Evolutionary conservation across 495 filamentous ascomycete genomes (phyloP).

Genomic region (Aspergillus biplanus): DNA sequence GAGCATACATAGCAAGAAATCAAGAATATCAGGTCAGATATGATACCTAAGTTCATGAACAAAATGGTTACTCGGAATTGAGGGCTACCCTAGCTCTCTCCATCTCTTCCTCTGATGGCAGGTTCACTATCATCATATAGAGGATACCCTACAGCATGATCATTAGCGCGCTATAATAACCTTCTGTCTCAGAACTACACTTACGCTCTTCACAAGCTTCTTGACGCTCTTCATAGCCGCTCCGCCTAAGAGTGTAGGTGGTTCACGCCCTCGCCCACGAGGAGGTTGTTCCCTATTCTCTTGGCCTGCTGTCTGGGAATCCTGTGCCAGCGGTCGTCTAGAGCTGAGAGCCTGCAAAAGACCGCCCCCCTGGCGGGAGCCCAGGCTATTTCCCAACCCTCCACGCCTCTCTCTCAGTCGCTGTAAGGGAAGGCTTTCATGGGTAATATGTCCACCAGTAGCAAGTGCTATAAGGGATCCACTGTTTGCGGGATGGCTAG

Average conservation of each 20-base stretch:
- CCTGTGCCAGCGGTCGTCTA: background rate
- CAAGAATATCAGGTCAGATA: too few species aligned
- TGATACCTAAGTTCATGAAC: background rate
- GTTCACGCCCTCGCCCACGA: too few species aligned
- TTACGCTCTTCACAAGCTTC: constrained; percentile 33
- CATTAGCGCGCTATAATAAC: background rate
- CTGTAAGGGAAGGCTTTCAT: constrained; percentile 9
- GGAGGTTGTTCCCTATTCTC: background rate
- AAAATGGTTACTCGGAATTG: background rate
- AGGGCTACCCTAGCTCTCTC: constrained; percentile 24
- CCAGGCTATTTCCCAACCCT: background rate
- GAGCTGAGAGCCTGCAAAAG: background rate
- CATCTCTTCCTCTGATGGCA: constrained; percentile 52
- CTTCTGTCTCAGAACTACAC: constrained; percentile 2
- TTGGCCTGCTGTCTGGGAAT: too few species aligned
- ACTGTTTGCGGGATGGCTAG: constrained; percentile 52
- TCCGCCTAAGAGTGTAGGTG: background rate
- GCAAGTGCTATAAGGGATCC: constrained; percentile 41
- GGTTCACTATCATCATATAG: constrained; percentile 57
- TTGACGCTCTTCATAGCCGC: constrained; percentile 8
- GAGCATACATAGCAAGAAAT: too few species aligned
- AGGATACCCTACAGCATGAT: constrained; percentile 42
- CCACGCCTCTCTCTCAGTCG: background rate
- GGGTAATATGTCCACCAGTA: constrained; percentile 44
- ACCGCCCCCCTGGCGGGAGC: background rate